Base-by-base conservation (phyloP, 164 flowering plant species). In the Cinnamomum chago region DNA sequence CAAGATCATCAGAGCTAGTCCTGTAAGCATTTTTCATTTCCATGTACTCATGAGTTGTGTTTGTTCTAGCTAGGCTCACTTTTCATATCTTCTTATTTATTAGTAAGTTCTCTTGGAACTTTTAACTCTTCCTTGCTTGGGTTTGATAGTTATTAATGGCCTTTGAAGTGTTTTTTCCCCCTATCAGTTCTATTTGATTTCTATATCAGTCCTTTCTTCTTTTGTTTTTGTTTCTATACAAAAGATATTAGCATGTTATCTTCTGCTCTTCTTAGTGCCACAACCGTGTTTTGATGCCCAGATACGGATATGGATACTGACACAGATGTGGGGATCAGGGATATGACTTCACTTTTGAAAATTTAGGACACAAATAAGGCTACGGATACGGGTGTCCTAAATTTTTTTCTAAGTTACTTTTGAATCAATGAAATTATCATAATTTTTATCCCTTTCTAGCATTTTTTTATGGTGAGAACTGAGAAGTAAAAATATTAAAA, bases 1-100 rank as follows among this genome's bases (percentile, higher is more conserved):
- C 88, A 93, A 83, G 87, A 58, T 80, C 79, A 68, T 91, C 80
- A 91, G 75, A 88, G 95, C 94, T 66, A 95, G 99, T 87, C 96
- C 99, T 65, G 99, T 95, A 88, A 92, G 97, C 28, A 40, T 58
- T 65, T 60, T 12, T 24, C 28, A 3, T 72, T 1, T 62, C 35
- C 66, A 25, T 52, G 51, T 60, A 14, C 27, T 30, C 24, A 2
- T 30, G 33, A 13, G 14, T 40, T 71, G 67, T 28, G 27, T 20
- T 62, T 70, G 62, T 50, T 50, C 62, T 33, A 67, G 12, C 35
- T 67, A 17, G 50, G 50, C 70, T 67, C 25, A 50, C 2, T 22
- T 15, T 9, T 47, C 28, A 3, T 6, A n/a, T 13, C 52, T 52
- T 20, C 33, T 30, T 30, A 23, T 20, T 55, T n/a, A 18, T 58